Base-by-base conservation (phyloP, 192 early-diverging fungal genomes). In the Coemansia sp. region DNA sequence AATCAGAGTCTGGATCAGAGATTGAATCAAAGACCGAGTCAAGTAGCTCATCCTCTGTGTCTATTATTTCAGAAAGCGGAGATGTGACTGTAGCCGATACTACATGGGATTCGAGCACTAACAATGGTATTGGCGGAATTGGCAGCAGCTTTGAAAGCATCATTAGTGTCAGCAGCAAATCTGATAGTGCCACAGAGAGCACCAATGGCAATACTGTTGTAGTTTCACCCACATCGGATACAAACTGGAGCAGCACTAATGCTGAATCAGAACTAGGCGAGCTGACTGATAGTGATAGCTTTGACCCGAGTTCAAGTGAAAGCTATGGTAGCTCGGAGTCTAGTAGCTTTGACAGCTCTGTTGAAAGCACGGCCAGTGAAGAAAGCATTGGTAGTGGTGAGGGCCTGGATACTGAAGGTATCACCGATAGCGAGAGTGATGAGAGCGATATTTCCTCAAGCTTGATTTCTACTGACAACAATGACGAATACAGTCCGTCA, bases 251-350 rank as follows among this genome's bases (percentile, higher is more conserved):
- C 53, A 55, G 53, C 27, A 35, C 3, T 16, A 14, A 26, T 26
- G n/a, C 3, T 14, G 16, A 55, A 14, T 26, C 29, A 49, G 19
- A 56, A 25, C 47, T 52, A 19, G 26, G 59, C 0, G 14, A 37
- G 6, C 53, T 72, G 4, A 8, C 47, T 12, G 53, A 57, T n/a
- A 45, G 31, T 17, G 41, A 67, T 55, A 12, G 3, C 14, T 31
- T 29, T 8, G 27, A 39, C 21, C 61, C 45, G 2, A 57, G 17
- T 26, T 29, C 26, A 35, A 35, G 31, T 55, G 11, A n/a, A 35
- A 55, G 53, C n/a, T 14, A 29, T 14, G 8, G 8, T 16, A 45
- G 41, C 41, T 45, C 41, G 4, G 5, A 14, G 11, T 45, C 41
- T 5, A n/a, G 16, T n/a, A 45, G 41, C 41, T 45, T 45, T 45